Base-by-base conservation (phyloP, 306 rosid species). In the Macrotyloma uniflorum region DNA sequence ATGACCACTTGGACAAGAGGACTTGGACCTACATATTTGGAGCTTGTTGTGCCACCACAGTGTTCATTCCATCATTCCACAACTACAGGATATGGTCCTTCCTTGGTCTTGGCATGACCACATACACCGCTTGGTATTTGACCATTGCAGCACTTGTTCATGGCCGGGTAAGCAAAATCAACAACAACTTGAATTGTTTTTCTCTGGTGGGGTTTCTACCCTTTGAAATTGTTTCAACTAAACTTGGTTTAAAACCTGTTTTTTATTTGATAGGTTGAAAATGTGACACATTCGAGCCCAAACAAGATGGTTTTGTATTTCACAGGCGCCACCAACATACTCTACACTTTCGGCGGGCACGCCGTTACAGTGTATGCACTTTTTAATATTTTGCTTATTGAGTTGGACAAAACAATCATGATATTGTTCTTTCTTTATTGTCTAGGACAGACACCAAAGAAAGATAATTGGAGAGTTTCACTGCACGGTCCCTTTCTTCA, bases 51-150 rank as follows among this genome's bases (percentile, higher is more conserved):
- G 97, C 97, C 54, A 93, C 96, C 55, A 90, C 97, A 3, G 97
- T 93, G 86, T 93, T 92, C 86, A 87, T 92, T 50, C 97, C 97
- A 24, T 92, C 97, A 32, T 92, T 88, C 73, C 97, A 92, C 84
- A 93, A 93, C 87, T 93, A 93, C 86, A 85, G 97, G 71, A 89
- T 93, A 22, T 90, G 96, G 97, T 93, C 97, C n/a, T 90, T 93
- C 75, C 88, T 93, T 74, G 97, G 97, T 2, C 97, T 90, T 61
- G 97, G 97, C 71, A 93, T 93, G 97, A 93, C 97, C 74, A 93
- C 97, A 9, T 93, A 90, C 87, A 89, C 96, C 23, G 97, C 97
- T 67, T 93, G 97, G 97, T 93, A 93, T 69, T 6, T 93, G 86
- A 88, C 97, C 85, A 90, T 93, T 79, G 96, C 91, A 14, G 70